Conservation (phyloP, 306 rosid genomes). For the Cucumis melo region DNA sequence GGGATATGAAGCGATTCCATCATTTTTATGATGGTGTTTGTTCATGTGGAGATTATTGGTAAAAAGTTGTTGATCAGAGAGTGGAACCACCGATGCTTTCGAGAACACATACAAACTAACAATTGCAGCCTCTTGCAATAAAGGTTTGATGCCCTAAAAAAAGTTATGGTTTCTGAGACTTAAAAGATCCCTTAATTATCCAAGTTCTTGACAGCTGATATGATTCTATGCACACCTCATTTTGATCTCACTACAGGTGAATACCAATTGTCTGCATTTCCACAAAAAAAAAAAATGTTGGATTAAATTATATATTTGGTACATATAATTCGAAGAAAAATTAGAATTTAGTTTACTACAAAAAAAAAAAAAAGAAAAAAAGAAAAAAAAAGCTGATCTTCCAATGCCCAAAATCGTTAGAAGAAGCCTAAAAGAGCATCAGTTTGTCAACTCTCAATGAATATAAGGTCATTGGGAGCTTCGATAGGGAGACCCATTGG, state of each 20-base stretch:
- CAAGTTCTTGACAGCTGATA: not conserved
- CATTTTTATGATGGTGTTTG: slow-evolving; percentile 11
- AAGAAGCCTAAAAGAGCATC: too few relatives aligned
- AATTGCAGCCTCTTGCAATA: not conserved
- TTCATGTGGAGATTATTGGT: slow-evolving; percentile 15
- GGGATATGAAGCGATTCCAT: slow-evolving; percentile 13
- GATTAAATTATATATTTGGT: too few relatives aligned
- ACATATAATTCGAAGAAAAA: too few relatives aligned
- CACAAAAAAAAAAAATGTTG: not conserved
- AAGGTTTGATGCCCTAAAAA: not conserved
- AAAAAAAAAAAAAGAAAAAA: too few relatives aligned
- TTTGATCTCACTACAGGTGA: not conserved
- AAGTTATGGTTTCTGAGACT: not conserved
- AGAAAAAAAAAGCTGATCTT: too few relatives aligned
- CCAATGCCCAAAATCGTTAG: too few relatives aligned
- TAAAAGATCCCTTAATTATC: not conserved
- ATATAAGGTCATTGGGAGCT: too few relatives aligned
- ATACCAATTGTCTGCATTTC: not conserved
- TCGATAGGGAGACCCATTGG: too few relatives aligned
- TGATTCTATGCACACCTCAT: not conserved
- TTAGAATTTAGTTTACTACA: too few relatives aligned
- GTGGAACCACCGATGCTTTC: not conserved
- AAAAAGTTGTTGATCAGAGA: not conserved
- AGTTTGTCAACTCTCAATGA: too few relatives aligned
- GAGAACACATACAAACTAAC: not conserved